Base-by-base conservation (phyloP, 805 yeast species). In the Metschnikowia hibisci region DNA sequence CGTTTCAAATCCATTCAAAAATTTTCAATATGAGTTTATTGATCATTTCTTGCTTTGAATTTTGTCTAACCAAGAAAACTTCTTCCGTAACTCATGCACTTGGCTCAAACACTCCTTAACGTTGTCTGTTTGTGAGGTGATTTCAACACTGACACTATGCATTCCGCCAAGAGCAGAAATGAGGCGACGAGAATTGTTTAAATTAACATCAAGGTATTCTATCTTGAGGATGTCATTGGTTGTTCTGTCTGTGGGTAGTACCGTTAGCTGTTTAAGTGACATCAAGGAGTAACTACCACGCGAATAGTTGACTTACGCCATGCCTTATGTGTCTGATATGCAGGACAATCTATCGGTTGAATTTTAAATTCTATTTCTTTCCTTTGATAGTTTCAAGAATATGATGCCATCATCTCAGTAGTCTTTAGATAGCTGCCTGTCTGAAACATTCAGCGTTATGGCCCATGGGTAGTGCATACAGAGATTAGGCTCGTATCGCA, bases 201-300 rank as follows among this genome's bases (percentile, higher is more conserved):
- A 52, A 43, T 67, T 67, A 32, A 59, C 62, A n/a, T 65, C 70
- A 15, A 67, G 57, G 45, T 65, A 67, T 29, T 67, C 73, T 4
- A 58, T 48, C 38, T 64, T 64, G 36, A 67, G 54, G 33, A 57
- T 53, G 44, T 67, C 73, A 32, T 65, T 60, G 18, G 56, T 47
- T 12, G 55, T 47, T 2, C 69, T 62, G 29, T 57, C 56, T 4
- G 69, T 59, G 2, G 71, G 70, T n/a, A 66, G 58, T 2, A 61
- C 62, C 10, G 71, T 52, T 16, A 67, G 44, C 23, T 55, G 45
- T 23, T 53, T 48, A 13, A 62, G 47, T 63, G 48, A 32, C 53
- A 47, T 52, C 15, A 8, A 12, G 18, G 15, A n/a, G 4, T 8
- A n/a, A 7, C 5, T 7, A 16, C 23, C 6, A 34, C 38, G 30